Evolutionary conservation across 495 filamentous ascomycete genomes (phyloP), one percentile per base, ranked within the genome.

Genomic region (Schizothecium vesticola): DNA sequence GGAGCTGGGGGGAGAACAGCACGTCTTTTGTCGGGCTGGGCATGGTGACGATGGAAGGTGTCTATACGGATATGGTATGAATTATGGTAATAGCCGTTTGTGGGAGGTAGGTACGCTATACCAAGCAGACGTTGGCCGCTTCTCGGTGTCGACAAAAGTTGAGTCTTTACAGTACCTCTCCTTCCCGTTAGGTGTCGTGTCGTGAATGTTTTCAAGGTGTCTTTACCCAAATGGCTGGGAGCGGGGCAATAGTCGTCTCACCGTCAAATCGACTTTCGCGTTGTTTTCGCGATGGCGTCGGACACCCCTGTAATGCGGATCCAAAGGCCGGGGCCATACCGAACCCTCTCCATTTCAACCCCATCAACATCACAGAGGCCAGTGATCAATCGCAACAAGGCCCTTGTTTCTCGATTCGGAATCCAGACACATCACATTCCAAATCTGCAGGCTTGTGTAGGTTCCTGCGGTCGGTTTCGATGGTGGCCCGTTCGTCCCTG

Each of bases 11-110:
- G 25, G 72, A 65, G 33, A 74, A 75, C 56, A 71, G 61, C 29
- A 69, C 16, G 24, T 81, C 76, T 63, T 74, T 73, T 29, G 78
- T 77, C 65, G 80, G 77, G 72, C 79, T 79, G 64, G 80, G 74
- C 80, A 81, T 81, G 64, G 65, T 73, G 68, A 62, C 64, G 56
- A 59, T 64, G 56, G 67, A 69, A 62, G 75, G 33, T 43, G 33
- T 16, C 33, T 12, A 43, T 33, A 26, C 22, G 25, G 16, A 31
- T 36, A n/a, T 4, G 19, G 19, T 51, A 51, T 51, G 6, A 12
- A 51, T 51, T 51, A 51, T 51, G 16, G 43, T n/a, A n/a, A 13
- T 33, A 11, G 31, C 31, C 3, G 31, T 33, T 33, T 33, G 43
- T n/a, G 8, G 19, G n/a, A 51, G 43, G 19, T 3, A 9, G 43